These are phyloP conservation scores for Apiospora phragmitis DNA, from an alignment of 2,329 filamentous ascomycete genomes.

Conservation along the genomic window DNA sequence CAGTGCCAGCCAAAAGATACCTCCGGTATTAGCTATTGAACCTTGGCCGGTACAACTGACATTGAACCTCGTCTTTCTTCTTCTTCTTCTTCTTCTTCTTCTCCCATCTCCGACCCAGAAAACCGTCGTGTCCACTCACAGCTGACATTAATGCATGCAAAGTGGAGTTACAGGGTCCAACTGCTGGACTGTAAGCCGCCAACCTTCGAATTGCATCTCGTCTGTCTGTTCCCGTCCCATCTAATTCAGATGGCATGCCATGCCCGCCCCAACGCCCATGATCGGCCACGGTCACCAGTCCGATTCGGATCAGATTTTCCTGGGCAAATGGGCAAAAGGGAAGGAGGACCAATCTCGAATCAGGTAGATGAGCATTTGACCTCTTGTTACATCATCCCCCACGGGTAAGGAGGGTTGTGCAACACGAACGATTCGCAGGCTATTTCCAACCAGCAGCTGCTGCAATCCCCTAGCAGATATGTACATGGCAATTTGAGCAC, in stretches of 20 bases:
- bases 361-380: background rate
- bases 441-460: conserved; percentile 1
- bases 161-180: conserved; percentile 2
- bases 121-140: background rate
- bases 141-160: conserved; percentile 8
- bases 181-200: conserved; percentile 3
- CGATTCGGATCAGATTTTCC: background rate
- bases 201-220: conserved; percentile 8
- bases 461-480: background rate
- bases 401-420: background rate
- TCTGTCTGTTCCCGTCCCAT: conserved; percentile 5
- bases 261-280: background rate
- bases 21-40: background rate
- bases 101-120: conserved; percentile 2
- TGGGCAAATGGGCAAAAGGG: background rate
- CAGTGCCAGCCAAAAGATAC: background rate
- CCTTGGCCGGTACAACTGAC: background rate
- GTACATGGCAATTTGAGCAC: background rate
- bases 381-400: background rate
- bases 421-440: background rate
- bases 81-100: no score
- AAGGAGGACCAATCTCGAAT: background rate
- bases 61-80: background rate
- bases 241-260: conserved; percentile 8
- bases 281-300: background rate